Conservation (phyloP, 2,329 filamentous ascomycete genomes). For the Aspergillus felis region DNA sequence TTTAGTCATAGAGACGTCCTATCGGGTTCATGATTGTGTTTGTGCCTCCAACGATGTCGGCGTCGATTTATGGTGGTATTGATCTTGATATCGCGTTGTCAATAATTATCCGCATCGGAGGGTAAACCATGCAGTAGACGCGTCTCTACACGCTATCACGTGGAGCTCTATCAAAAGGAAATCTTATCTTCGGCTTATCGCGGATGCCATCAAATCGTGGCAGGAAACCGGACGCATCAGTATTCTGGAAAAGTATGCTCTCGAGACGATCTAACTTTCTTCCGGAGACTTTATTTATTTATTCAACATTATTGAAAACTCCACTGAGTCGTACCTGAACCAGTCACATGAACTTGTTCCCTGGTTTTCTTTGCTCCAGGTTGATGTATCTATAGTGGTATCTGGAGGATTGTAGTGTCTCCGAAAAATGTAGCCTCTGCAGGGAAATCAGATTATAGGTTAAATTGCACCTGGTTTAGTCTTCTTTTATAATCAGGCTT, state of each 20-base stretch:
- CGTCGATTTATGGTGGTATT: not conserved
- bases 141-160: constrained; percentile 23
- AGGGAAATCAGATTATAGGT: not conserved
- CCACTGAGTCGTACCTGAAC: not conserved
- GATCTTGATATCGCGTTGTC: not conserved
- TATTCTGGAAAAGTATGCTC: not conserved
- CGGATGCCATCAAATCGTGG: not conserved
- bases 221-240: not conserved
- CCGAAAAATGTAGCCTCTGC: not conserved
- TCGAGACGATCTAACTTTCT: not conserved
- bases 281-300: not conserved
- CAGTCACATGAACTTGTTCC: not conserved
- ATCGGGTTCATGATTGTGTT: constrained; percentile 23
- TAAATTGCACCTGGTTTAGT: not conserved
- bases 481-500: not conserved
- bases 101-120: not conserved
- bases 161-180: constrained; percentile 7
- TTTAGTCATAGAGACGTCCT: constrained; percentile 45
- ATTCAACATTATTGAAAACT: not conserved
- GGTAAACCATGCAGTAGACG: constrained; percentile 9
- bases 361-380: not conserved
- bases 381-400: no score
- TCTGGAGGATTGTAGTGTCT: not conserved
- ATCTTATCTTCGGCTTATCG: not conserved
- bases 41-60: constrained; percentile 3